Percentiles rank a stretch among this genome's conserved stretches.
phyloP scores from a whole-genome alignment of 768 basidiomycete species.

The Tulasnella sp. region DNA sequence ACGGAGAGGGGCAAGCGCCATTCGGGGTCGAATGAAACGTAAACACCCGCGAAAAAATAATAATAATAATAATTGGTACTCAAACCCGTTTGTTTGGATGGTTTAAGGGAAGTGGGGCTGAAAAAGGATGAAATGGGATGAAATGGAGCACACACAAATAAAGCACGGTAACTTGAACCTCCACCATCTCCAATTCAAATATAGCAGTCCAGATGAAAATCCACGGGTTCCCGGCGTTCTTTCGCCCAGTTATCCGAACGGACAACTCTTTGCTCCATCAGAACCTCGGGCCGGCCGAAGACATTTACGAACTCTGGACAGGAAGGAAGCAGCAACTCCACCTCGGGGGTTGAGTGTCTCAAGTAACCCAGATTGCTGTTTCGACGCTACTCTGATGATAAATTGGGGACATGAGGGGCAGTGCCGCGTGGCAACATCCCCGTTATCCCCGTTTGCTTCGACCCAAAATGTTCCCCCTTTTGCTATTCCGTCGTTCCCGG shows the following conservation, averaged over 20 bases:
- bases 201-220: background rate
- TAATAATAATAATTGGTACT: too few species aligned
- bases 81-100: background rate
- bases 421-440: conserved; percentile 8
- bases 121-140: background rate
- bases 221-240: background rate
- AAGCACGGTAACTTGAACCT: background rate
- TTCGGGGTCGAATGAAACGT: background rate
- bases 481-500: background rate
- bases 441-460: background rate
- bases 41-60: too few species aligned
- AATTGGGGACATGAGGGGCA: too few species aligned
- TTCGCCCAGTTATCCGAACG: background rate
- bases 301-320: background rate
- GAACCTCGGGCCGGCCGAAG: background rate
- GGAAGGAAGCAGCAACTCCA: background rate
- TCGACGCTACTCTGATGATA: too few species aligned
- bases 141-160: background rate
- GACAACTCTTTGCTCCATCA: background rate
- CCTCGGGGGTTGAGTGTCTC: background rate
- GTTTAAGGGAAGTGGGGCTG: background rate
- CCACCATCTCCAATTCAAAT: conserved; percentile 2
- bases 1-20: background rate
- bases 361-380: background rate
- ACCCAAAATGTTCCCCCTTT: background rate